A percentile compares a stretch with the other conserved stretches of the same genome.
phyloP scores from a whole-genome alignment of 495 filamentous ascomycete genomes.

The Pyrenula massariospora region DNA sequence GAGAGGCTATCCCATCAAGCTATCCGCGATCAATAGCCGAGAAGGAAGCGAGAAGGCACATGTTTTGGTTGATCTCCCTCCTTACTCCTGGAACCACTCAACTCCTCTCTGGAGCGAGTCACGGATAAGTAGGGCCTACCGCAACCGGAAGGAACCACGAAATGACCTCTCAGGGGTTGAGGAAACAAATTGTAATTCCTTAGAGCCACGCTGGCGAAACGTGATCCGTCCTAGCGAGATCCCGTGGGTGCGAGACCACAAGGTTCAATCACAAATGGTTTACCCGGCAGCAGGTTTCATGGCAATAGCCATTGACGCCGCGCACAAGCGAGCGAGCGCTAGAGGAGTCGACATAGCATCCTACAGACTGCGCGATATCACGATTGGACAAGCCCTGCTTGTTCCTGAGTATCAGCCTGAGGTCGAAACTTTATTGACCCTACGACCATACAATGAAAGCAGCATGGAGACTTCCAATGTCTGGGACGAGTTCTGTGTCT shows the following conservation, averaged over 20 bases:
- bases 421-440: slow-evolving; percentile 20
- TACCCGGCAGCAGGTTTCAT: slow-evolving; percentile 50
- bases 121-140: slow-evolving; percentile 14
- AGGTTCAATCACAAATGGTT: slow-evolving; percentile 21
- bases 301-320: slow-evolving; percentile 49
- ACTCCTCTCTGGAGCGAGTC: slow-evolving; percentile 37
- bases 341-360: slow-evolving; percentile 32
- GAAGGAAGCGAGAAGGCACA: background rate
- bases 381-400: slow-evolving; percentile 22
- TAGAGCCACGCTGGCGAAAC: slow-evolving; percentile 9
- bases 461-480: slow-evolving; percentile 2
- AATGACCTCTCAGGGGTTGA: slow-evolving; percentile 21
- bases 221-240: slow-evolving; percentile 6
- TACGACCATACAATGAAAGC: slow-evolving; percentile 7
- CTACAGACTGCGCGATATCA: slow-evolving; percentile 16
- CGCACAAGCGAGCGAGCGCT: slow-evolving; percentile 17
- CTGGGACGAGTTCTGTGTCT: slow-evolving; percentile 7
- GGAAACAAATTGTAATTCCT: slow-evolving; percentile 11
- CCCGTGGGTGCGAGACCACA: slow-evolving; percentile 14
- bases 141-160: slow-evolving; percentile 3
- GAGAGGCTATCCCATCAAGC: slow-evolving; percentile 9
- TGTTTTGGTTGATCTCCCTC: background rate
- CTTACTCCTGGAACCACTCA: slow-evolving; percentile 19
- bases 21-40: slow-evolving; percentile 11
- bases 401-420: slow-evolving; percentile 13